Percentiles rank a stretch among this genome's conserved stretches.
These are phyloP conservation scores for Tausonia pullulans DNA, from an alignment of 1,284 basidiomycete species.

Conservation along the genomic window DNA sequence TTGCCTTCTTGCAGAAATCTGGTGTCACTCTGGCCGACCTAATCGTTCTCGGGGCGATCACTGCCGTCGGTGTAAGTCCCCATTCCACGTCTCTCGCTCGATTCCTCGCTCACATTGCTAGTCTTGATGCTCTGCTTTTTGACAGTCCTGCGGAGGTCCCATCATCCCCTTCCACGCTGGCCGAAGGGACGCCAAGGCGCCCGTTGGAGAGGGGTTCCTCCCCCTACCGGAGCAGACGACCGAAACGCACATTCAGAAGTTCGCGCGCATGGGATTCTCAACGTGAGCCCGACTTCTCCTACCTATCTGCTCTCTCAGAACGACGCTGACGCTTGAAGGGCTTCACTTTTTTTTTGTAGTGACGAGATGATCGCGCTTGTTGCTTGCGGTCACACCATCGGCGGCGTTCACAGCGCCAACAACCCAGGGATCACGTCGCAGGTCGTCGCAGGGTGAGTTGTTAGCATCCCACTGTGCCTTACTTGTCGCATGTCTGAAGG, in stretches of 20 bases:
- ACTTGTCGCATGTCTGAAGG: not conserved
- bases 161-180: conserved; percentile 17
- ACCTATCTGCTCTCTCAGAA: not conserved
- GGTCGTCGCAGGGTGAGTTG: not conserved
- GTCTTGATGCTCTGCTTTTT: not conserved
- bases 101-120: not conserved
- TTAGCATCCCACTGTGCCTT: not conserved
- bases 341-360: not conserved
- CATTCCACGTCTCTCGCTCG: not conserved
- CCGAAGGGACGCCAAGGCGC: conserved; percentile 10
- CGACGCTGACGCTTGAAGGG: not conserved
- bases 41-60: conserved; percentile 17
- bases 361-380: conserved; percentile 18
- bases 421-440: conserved; percentile 14
- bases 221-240: conserved; percentile 17
- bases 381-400: conserved; percentile 20
- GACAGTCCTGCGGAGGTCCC: conserved; percentile 18
- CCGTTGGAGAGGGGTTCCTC: conserved; percentile 9
- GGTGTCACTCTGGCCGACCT: conserved; percentile 19
- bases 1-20: conserved; percentile 3
- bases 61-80: conserved; percentile 15
- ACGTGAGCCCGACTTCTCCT: not conserved
- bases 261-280: conserved; percentile 20
- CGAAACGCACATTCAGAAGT: conserved; percentile 17
- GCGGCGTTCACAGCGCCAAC: conserved; percentile 17